A percentile compares a stretch with the other conserved stretches of the same genome.
These are phyloP conservation scores for Kwoniella sp. DNA, from an alignment of 768 basidiomycete genomes.

Conservation along the genomic window DNA sequence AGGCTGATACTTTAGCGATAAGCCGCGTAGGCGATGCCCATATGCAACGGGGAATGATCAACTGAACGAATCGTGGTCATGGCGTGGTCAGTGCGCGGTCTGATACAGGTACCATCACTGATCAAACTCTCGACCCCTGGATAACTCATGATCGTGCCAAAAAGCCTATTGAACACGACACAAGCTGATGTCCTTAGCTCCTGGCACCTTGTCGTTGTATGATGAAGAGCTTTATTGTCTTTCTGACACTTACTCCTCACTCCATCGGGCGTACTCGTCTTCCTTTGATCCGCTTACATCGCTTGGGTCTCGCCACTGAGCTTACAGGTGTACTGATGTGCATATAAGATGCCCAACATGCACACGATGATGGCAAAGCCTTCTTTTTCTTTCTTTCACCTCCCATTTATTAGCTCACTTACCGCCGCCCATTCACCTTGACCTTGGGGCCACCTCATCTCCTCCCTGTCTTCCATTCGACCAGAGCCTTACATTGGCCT, in stretches of 20 bases:
- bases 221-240: slow-evolving; percentile 12
- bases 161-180: slow-evolving; percentile 20
- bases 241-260: slow-evolving; percentile 1
- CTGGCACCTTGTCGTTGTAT: background rate
- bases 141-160: background rate
- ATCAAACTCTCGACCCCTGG: background rate
- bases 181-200: slow-evolving; percentile 4
- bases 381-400: background rate
- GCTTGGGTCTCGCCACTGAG: too few species aligned
- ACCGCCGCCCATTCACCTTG: background rate
- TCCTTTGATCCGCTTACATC: background rate
- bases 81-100: slow-evolving; percentile 5
- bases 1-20: too few species aligned
- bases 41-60: background rate
- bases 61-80: background rate
- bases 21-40: too few species aligned
- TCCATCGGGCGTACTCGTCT: background rate
- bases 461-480: background rate
- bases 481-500: background rate
- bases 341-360: background rate
- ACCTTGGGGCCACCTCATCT: background rate
- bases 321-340: too few species aligned
- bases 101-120: slow-evolving; percentile 22
- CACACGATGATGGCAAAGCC: background rate
- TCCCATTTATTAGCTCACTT: background rate